Evolutionary conservation across 2,329 filamentous ascomycete genomes (phyloP).

Genomic region (Didymella arachidicola): DNA sequence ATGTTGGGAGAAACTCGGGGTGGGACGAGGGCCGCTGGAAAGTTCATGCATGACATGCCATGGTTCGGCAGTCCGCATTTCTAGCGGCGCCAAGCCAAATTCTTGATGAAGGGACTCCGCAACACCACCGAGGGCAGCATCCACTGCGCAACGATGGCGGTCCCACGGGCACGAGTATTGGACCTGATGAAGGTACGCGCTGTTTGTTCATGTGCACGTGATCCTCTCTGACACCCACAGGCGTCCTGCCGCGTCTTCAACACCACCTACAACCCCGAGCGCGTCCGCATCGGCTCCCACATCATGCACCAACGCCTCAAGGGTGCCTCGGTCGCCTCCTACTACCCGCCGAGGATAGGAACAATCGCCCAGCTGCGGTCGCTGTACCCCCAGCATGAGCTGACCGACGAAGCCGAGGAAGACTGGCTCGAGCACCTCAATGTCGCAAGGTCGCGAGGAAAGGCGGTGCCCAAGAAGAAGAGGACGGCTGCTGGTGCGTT

Average conservation of each 20-base stretch:
- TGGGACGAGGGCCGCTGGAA: background rate
- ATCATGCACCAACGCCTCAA: conserved; percentile 86
- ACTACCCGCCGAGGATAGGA: conserved; percentile 82
- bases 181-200: conserved; percentile 78
- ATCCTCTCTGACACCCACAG: conserved; percentile 56
- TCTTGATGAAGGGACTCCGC: conserved; percentile 23
- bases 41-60: conserved; percentile 14
- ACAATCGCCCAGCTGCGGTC: conserved; percentile 77
- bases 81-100: conserved; percentile 29
- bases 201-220: background rate
- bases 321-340: conserved; percentile 82
- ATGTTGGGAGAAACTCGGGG: conserved; percentile 16
- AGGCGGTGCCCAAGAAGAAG: conserved; percentile 91
- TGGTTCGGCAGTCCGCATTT: conserved; percentile 17
- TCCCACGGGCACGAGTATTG: conserved; percentile 61
- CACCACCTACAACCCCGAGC: conserved; percentile 86
- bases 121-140: conserved; percentile 18
- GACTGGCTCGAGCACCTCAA: conserved; percentile 77
- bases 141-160: conserved; percentile 54
- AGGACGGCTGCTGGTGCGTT: conserved; percentile 61
- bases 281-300: conserved; percentile 86
- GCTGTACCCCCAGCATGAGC: conserved; percentile 71
- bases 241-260: conserved; percentile 91
- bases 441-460: conserved; percentile 67
- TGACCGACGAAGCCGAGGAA: conserved; percentile 78